Evolutionary conservation across 2,329 filamentous ascomycete species (phyloP), one percentile per base, ranked within the genome.

Genomic region (Geosmithia flava): DNA sequence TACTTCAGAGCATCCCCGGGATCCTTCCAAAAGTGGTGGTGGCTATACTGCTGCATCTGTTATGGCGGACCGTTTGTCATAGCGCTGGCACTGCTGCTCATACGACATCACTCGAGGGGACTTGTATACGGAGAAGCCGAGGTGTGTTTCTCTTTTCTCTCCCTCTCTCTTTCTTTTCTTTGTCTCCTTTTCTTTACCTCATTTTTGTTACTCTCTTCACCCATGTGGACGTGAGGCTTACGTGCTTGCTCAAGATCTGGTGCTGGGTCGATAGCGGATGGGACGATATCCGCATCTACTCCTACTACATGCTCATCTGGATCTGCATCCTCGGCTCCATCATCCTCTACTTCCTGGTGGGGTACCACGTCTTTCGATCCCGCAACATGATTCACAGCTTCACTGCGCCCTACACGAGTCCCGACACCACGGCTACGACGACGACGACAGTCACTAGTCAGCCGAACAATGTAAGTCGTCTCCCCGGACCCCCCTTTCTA

Each of bases 21-120:
- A 7, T 81, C 84, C 47, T 88, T 89, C 57, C 74, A 76, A n/a
- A 75, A 75, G 44, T 85, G 85, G 60, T 76, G 83, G 57, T 86
- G 82, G 74, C 71, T 80, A 45, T 91, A 91, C 59, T 72, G 81
- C 39, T 47, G 81, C 1, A 65, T 81, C 44, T 87, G 84, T 60
- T 93, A 89, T 50, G 85, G 85, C 0, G 56, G 85, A 1, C 85
- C 86, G 0, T 78, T 83, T 29, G 59, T 85, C 33, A 83, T 85
- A 8, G 77, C 84, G 0, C 58, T 90, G 27, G 66, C 75, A 19
- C 80, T 85, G 51, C 70, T 89, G 27, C 72, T 85, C 44, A 64
- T 85, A 47, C 63, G 63, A 23, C 60, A 57, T 39, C 53, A 61
- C 5, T 51, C 55, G 13, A 60, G 62, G 15, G 66, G 67, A 0